phyloP scores from a whole-genome alignment of 441 rosid genomes.

The Daphne laureola region DNA sequence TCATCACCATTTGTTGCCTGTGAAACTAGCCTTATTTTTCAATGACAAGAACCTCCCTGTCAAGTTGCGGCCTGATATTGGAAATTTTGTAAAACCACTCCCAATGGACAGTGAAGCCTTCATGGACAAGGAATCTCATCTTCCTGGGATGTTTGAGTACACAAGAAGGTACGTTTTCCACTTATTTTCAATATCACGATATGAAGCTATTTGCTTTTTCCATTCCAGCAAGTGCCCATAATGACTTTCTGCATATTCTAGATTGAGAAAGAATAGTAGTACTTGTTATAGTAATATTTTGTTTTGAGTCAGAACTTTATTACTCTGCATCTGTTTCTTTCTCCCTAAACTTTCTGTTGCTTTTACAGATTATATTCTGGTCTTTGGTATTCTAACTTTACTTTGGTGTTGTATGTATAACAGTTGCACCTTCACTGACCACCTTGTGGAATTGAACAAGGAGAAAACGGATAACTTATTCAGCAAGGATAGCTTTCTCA shows the following conservation, averaged over 20 bases:
- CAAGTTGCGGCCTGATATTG: slow-evolving; percentile 88
- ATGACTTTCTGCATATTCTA: no score
- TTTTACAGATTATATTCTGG: no score
- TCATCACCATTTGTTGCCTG: slow-evolving; percentile 86
- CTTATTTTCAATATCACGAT: not conserved
- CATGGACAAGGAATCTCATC: slow-evolving; percentile 49
- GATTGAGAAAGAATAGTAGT: no score
- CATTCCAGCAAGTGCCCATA: no score
- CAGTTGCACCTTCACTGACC: slow-evolving; percentile 70
- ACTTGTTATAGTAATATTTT: no score
- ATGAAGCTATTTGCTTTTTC: no score
- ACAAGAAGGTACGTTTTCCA: slow-evolving; percentile 50
- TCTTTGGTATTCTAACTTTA: slow-evolving; percentile 3
- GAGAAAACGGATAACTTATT: slow-evolving; percentile 29
- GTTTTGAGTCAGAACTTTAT: no score
- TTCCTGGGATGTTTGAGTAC: slow-evolving; percentile 92
- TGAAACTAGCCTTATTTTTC: slow-evolving; percentile 50
- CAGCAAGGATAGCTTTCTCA: slow-evolving; percentile 56
- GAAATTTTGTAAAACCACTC: slow-evolving; percentile 84
- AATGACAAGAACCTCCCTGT: slow-evolving; percentile 55
- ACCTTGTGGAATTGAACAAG: slow-evolving; percentile 45
- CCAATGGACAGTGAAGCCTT: slow-evolving; percentile 53
- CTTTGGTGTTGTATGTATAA: slow-evolving; percentile 9
- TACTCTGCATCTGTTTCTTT: no score
- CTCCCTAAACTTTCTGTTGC: no score